Conservation (phyloP, 768 basidiomycete genomes). For the Calocera viscosa region DNA sequence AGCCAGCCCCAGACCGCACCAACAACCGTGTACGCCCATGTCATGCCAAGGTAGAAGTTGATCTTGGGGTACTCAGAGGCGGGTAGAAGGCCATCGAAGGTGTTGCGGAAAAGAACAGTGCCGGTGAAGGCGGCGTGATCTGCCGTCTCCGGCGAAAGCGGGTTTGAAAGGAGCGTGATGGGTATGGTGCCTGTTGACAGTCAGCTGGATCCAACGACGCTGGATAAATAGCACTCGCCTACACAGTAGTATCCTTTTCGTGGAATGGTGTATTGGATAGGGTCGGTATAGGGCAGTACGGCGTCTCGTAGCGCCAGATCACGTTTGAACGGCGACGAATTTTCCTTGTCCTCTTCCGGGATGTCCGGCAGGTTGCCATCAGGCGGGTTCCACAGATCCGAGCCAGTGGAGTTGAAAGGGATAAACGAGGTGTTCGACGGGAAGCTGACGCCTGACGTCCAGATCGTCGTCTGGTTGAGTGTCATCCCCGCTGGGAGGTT, state of each 20-base stretch:
- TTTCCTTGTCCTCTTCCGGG: not conserved
- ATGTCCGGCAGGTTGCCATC: constrained; percentile 31
- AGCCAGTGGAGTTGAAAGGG: not conserved
- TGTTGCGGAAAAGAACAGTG: constrained; percentile 71
- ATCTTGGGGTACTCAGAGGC: constrained; percentile 97
- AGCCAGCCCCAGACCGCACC: constrained; percentile 69
- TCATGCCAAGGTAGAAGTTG: constrained; percentile 77
- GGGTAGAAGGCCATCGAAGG: constrained; percentile 75
- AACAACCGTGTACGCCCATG: constrained; percentile 59
- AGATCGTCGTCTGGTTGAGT: constrained; percentile 69
- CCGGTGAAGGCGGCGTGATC: constrained; percentile 71
- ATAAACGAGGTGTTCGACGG: constrained; percentile 24
- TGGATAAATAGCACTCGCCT: constrained; percentile 39
- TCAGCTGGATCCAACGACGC: not conserved
- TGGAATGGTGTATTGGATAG: constrained; percentile 70
- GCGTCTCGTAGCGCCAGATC: constrained; percentile 26
- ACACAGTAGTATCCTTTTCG: constrained; percentile 95
- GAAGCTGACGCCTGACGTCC: constrained; percentile 68
- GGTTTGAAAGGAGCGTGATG: constrained; percentile 54
- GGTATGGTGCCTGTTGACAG: constrained; percentile 60
- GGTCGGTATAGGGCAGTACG: constrained; percentile 45
- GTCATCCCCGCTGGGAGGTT: constrained; percentile 50
- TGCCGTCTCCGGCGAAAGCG: constrained; percentile 34
- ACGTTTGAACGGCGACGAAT: not conserved
- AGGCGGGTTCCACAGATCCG: constrained; percentile 22